These are phyloP conservation scores for Limonium bicolor DNA, from an alignment of 148 eudicot species.

Conservation along the genomic window DNA sequence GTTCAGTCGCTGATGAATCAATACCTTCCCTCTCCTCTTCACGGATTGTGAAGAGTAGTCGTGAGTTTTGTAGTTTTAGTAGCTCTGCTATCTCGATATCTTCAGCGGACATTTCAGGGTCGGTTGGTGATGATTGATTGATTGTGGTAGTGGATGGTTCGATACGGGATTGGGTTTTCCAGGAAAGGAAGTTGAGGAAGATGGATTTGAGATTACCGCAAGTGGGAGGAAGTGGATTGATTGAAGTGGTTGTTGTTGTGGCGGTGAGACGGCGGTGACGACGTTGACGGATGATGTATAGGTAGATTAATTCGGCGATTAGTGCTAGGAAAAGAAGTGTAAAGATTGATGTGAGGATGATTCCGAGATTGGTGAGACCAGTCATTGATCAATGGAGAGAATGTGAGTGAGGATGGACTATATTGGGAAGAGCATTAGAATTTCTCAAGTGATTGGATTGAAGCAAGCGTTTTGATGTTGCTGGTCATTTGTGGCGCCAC, in stretches of 20 bases:
- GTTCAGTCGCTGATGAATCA: not conserved
- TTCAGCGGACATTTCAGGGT: not conserved
- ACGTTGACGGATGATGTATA: not conserved
- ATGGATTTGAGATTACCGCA: no score
- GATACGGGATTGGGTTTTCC: not conserved
- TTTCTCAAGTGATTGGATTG: no score
- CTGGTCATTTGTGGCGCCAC: no score
- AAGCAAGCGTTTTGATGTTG: no score
- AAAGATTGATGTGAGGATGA: not conserved
- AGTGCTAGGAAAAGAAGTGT: not conserved
- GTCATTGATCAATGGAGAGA: no score
- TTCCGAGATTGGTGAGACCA: not conserved
- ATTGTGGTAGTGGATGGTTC: not conserved
- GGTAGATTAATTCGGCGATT: slow-evolving; percentile 1
- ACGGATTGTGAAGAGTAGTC: not conserved
- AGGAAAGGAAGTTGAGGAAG: slow-evolving; percentile 1
- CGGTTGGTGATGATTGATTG: not conserved
- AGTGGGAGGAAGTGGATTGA: no score
- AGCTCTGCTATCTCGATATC: not conserved
- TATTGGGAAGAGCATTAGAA: no score
- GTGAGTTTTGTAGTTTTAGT: not conserved
- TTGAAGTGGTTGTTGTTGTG: not conserved
- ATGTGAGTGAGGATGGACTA: no score
- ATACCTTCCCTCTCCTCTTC: slow-evolving; percentile 1
- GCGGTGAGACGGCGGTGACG: not conserved